A percentile compares a stretch with the other conserved stretches of the same genome.
Conservation (phyloP, 768 basidiomycete species). For the Pleurotus eryngii region DNA sequence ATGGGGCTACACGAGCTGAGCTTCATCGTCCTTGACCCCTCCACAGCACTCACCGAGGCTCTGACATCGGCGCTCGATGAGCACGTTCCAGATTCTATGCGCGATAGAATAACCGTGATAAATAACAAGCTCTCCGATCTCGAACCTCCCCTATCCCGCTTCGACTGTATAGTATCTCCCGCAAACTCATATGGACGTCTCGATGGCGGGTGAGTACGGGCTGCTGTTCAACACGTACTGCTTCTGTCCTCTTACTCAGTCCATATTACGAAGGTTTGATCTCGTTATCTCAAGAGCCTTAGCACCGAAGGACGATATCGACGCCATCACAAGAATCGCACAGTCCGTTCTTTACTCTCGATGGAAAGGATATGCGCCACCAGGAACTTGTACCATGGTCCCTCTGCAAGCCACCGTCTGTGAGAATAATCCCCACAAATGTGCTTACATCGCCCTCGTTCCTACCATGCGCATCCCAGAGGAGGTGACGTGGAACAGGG, state of each 20-base stretch:
- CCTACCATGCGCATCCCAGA: slow-evolving; percentile 28
- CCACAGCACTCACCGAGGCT: slow-evolving; percentile 4
- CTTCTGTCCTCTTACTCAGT: too few species aligned
- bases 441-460: slow-evolving; percentile 19
- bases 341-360: slow-evolving; percentile 17
- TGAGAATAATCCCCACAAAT: slow-evolving; percentile 15
- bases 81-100: slow-evolving; percentile 1
- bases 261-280: slow-evolving; percentile 6
- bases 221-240: too few species aligned
- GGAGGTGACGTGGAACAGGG: slow-evolving; percentile 19
- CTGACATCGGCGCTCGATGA: slow-evolving; percentile 3
- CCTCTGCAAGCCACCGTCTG: slow-evolving; percentile 15
- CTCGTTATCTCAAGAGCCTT: slow-evolving; percentile 4
- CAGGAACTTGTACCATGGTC: slow-evolving; percentile 24
- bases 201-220: slow-evolving; percentile 7
- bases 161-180: slow-evolving; percentile 13
- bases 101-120: slow-evolving; percentile 1
- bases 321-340: slow-evolving; percentile 7
- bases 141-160: slow-evolving; percentile 1
- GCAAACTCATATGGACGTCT: slow-evolving; percentile 11
- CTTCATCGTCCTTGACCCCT: slow-evolving; percentile 10
- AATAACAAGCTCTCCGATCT: slow-evolving; percentile 1
- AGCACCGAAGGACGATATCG: slow-evolving; percentile 6
- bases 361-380: slow-evolving; percentile 25
- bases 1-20: slow-evolving; percentile 1